Evolutionary conservation across 306 rosid species (phyloP).

Genomic region (Prunus campanulata): DNA sequence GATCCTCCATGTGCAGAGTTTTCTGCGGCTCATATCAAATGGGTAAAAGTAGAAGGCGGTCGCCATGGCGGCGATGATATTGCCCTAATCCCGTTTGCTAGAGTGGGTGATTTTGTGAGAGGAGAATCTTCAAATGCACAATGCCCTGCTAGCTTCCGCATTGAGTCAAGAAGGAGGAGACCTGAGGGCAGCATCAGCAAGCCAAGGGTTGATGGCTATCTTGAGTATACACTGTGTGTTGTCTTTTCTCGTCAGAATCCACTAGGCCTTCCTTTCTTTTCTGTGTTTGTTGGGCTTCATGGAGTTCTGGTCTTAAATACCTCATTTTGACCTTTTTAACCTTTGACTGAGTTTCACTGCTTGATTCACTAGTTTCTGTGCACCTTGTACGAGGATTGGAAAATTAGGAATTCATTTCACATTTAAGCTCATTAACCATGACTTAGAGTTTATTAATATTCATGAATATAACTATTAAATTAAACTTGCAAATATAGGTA

Average conservation of each 20-base stretch:
- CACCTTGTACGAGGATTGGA: background rate
- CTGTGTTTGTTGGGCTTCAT: background rate
- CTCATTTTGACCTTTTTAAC: background rate
- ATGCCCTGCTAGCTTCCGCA: slow-evolving; percentile 69
- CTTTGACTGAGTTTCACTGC: background rate
- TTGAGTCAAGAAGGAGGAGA: slow-evolving; percentile 74
- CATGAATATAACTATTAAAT: background rate
- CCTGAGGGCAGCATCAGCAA: slow-evolving; percentile 56
- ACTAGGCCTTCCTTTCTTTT: background rate
- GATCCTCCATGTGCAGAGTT: slow-evolving; percentile 60
- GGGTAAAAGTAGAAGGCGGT: slow-evolving; percentile 76
- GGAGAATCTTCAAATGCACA: slow-evolving; percentile 71
- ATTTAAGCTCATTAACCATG: background rate
- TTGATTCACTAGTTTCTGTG: background rate
- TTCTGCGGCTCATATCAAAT: slow-evolving; percentile 60
- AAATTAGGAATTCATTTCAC: background rate
- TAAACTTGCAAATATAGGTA: background rate
- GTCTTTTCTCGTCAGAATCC: background rate
- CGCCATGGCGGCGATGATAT: slow-evolving; percentile 84
- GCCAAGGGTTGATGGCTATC: slow-evolving; percentile 86
- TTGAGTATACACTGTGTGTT: slow-evolving; percentile 68
- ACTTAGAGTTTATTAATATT: background rate
- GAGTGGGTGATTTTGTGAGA: slow-evolving; percentile 75
- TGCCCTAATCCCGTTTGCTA: slow-evolving; percentile 66
- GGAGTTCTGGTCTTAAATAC: background rate